Evolutionary conservation across 768 basidiomycete genomes (phyloP), one percentile per base, ranked within the genome.

Genomic region (Pleurotus giganteus): DNA sequence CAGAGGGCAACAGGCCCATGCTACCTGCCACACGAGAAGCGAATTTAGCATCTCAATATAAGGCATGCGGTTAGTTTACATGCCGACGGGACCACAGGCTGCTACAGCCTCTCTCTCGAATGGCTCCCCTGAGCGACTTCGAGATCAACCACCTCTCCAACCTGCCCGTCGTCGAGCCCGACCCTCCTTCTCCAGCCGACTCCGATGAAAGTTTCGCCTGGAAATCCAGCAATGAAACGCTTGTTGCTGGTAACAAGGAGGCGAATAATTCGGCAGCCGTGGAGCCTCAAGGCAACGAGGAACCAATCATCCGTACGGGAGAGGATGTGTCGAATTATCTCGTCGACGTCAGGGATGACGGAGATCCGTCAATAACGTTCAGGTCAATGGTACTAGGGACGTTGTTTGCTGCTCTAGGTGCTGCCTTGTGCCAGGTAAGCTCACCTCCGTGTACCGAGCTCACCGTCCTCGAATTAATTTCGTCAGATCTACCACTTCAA

Each of bases 401-500:
- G 0, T 44, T 72, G 1, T 68, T 79, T 43, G 74, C 74, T 1
- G 73, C 71, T 4, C 63, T 79, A 5, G 75, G 74, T 6, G 77
- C 78, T n/a, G 69, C 74, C 2, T 63, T 80, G 28, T 67, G 49
- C 34, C 49, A 51, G 21, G 49, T 37, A n/a, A 51, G 29, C 28
- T 8, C 5, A 49, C 41, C 44, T 27, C 43, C 39, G 19, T 17
- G 2, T 28, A 21, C n/a, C 23, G 17, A 21, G 17, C n/a, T 49
- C n/a, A 36, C 36, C 21, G 7, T 11, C 15, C 32, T 50, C 9
- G 3, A 23, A 28, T 29, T 13, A 26, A 7, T 28, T 26, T 46
- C 50, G 43, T 17, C 45, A 84, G 82, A 82, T 85, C 31, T 84
- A 83, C 61, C 51, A 74, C 5, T 84, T 83, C 66, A 85, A 86